Base-by-base conservation (phyloP, 768 basidiomycete genomes). In the Russula foetens region DNA sequence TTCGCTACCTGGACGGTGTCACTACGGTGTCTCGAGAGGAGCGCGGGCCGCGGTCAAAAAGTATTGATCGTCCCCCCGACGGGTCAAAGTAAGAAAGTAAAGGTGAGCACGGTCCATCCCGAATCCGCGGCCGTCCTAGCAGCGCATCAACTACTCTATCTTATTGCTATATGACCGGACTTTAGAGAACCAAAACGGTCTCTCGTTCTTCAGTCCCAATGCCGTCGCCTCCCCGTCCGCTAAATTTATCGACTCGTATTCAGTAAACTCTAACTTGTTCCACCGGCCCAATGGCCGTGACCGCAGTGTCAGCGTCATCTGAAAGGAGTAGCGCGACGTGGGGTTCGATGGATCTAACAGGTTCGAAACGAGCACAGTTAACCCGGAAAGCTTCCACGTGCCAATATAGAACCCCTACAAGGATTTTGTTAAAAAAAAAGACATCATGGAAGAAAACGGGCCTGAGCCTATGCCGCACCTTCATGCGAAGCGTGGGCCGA, bases 101-200 rank as follows among this genome's bases (percentile, higher is more conserved):
- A 53, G 28, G 33, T 8, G 39, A 43, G n/a, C 14, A 24, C 14
- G n/a, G 31, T 54, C 33, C 26, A 48, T 48, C 43, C 39, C 59
- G 53, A 26, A 14, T 24, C 49, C 59, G 59, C 54, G 53, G 59
- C 29, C 46, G 31, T 53, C 33, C 29, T 39, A 26, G 15, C 44
- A 53, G 28, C 50, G 23, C 21, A 69, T 60, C 31, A n/a, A 7
- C 44, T 60, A 63, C 59, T 61, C 59, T 48, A 52, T 38, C 38
- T 46, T 49, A 23, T 33, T 53, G 21, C 63, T 51, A 69, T 85
- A 91, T 44, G 87, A 92, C 69, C 80, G 79, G 66, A 93, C 90
- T 72, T 89, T 93, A 44, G 92, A 94, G 73, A 97, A 97, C 85
- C 89, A 94, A 71, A 91, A 96, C n/a, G 92, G 83, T 56, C 90